phyloP scores from a whole-genome alignment of 257 asterid species.

The Przewalskia tangutica region DNA sequence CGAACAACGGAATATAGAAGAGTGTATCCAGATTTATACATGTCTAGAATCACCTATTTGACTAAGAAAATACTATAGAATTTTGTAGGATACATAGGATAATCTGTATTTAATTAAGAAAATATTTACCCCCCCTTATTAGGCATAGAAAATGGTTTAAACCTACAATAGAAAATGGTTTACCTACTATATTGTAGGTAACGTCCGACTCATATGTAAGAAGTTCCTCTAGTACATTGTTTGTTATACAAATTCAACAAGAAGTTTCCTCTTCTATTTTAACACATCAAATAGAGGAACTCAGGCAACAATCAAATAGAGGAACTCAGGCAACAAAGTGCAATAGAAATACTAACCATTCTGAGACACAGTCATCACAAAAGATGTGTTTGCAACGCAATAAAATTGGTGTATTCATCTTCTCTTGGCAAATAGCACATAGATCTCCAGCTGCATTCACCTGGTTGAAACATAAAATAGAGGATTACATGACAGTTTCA shows the following conservation, averaged over 20 bases:
- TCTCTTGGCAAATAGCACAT: conserved; percentile 74
- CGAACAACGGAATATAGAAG: not conserved
- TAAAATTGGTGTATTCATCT: conserved; percentile 54
- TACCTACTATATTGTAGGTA: no score
- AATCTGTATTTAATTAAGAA: not conserved
- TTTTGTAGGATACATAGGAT: not conserved
- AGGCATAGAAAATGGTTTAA: not conserved
- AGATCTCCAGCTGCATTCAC: conserved; percentile 59
- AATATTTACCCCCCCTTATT: not conserved
- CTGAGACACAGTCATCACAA: conserved; percentile 73
- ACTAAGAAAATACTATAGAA: not conserved
- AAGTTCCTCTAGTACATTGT: not conserved
- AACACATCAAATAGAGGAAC: not conserved
- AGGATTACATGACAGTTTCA: conserved; percentile 6
- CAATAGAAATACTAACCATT: conserved; percentile 35
- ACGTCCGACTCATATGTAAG: not conserved
- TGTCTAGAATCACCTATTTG: not conserved
- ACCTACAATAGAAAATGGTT: not conserved
- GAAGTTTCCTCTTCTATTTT: not conserved
- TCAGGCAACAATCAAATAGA: not conserved
- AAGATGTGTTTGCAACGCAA: conserved; percentile 59
- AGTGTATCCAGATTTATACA: not conserved
- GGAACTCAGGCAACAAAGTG: not conserved
- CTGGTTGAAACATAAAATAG: conserved; percentile 15
- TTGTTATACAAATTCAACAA: not conserved